Base-by-base conservation (phyloP, 2,329 filamentous ascomycete genomes). In the Beauveria varroae region DNA sequence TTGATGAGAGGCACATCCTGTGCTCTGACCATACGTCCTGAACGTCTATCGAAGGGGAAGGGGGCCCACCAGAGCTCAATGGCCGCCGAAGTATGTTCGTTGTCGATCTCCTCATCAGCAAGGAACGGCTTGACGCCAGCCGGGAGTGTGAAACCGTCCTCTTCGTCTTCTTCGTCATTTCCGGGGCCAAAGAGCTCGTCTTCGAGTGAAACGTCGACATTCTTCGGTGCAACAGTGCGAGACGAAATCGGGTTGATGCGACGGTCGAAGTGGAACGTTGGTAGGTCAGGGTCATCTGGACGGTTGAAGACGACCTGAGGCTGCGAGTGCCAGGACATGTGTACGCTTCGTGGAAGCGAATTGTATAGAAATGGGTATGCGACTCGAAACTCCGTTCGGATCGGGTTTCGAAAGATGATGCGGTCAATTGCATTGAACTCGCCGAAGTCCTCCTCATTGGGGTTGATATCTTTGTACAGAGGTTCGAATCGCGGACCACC, bases 341-440 rank as follows among this genome's bases (percentile, higher is more conserved):
- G 90, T 34, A 99, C 95, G 70, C 95, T 98, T 68, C 96, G 84
- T 1, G 95, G 96, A 6, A 99, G 81, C 20, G 93, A 96, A 73
- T 99, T 99, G 78, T 99, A 99, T 6, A 99, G 81, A 73, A 89
- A 97, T 0, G 95, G 95, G 72, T 91, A 98, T 0, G 92, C 92
- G 49, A 99, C 95, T 51, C 93, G 87, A 70, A 96, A 97, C 75
- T 99, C 95, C 9, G 93, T 99, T 67, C 93, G 87, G 66, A 98
- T 96, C 0, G 93, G 93, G 52, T 90, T 88, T 66, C 95, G 89
- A 82, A 99, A 99, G 67, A 99, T 99, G 75, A 99, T 99, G 67
- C 96, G 91, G 71, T 99, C 95, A 68, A 99, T 99, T 40, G 95
- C 95, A 71, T 99, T 99, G 81, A 99, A 99, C 75, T 99, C 95